Percentiles rank a stretch among this genome's conserved stretches.
Evolutionary conservation across 2,329 filamentous ascomycete species (phyloP).

Genomic region (Aspergillus quadrilineatus): DNA sequence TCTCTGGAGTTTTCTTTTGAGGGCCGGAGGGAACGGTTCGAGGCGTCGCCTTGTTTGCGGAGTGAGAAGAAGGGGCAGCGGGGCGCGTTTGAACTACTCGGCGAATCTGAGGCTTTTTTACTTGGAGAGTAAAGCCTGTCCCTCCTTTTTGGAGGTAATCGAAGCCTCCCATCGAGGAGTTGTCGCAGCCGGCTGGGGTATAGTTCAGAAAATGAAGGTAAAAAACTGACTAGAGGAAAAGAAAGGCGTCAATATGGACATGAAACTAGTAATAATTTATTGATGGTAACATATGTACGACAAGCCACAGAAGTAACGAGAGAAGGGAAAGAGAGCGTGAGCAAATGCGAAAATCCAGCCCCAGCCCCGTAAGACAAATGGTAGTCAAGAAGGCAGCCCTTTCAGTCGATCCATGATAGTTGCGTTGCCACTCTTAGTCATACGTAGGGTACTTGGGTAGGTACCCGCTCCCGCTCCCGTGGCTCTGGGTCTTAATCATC

Average conservation of each 20-base stretch:
- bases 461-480: constrained; percentile 3
- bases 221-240: constrained; percentile 6
- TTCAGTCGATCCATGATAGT: constrained; percentile 16
- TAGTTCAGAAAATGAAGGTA: not conserved
- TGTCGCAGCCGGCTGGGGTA: constrained; percentile 12
- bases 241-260: constrained; percentile 7
- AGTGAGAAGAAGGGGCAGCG: constrained; percentile 25
- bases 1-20: constrained; percentile 24
- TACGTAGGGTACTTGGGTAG: not conserved
- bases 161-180: constrained; percentile 39
- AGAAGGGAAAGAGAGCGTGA: constrained; percentile 12
- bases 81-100: constrained; percentile 42
- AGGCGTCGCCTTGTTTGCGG: constrained; percentile 20
- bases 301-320: constrained; percentile 6
- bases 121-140: constrained; percentile 42
- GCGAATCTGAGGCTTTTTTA: constrained; percentile 44
- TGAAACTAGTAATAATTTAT: constrained; percentile 3
- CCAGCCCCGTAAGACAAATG: constrained; percentile 1
- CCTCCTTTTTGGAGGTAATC: constrained; percentile 45
- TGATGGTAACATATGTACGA: constrained; percentile 14
- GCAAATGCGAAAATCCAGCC: not conserved
- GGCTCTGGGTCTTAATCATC: constrained; percentile 21
- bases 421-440: constrained; percentile 17
- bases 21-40: constrained; percentile 23
- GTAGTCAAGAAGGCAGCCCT: constrained; percentile 1